phyloP scores from a whole-genome alignment of 75 land plant species.

The Chamaecyparis obtusa region DNA sequence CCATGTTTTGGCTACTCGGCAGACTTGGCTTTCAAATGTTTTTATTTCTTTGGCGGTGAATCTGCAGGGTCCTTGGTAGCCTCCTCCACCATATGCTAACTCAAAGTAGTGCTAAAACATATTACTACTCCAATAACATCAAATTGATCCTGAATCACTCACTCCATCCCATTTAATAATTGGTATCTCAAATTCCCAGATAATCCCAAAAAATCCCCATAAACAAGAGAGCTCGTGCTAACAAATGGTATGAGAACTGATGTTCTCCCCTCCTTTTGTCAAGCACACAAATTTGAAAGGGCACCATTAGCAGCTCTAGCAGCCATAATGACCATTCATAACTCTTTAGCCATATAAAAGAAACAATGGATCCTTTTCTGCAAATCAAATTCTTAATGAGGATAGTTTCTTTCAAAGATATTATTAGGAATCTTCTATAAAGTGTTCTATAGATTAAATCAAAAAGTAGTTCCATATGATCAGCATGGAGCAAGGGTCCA shows the following conservation, averaged over 20 bases:
- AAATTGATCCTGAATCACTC: constrained; percentile 64
- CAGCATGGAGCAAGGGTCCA: constrained; percentile 98
- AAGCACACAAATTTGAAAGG: constrained; percentile 52
- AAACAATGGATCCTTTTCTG: constrained; percentile 80
- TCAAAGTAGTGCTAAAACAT: constrained; percentile 66
- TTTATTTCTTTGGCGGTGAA: too few relatives aligned
- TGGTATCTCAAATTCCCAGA: constrained; percentile 87
- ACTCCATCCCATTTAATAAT: constrained; percentile 73
- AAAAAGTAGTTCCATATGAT: constrained; percentile 89
- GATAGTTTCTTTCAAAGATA: constrained; percentile 90
- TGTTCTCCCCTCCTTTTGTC: constrained; percentile 53
- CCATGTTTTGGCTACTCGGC: too few relatives aligned
- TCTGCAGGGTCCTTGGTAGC: too few relatives aligned
- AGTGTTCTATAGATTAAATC: constrained; percentile 83
- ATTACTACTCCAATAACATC: constrained; percentile 80
- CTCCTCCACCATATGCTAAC: too few relatives aligned
- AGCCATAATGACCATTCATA: constrained; percentile 66
- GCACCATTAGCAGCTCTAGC: constrained; percentile 78
- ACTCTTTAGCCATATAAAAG: constrained; percentile 79
- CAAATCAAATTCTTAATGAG: constrained; percentile 80
- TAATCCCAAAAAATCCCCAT: constrained; percentile 88
- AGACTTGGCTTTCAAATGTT: too few relatives aligned
- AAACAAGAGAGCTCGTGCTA: constrained; percentile 71
- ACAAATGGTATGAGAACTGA: constrained; percentile 69
- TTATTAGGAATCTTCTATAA: constrained; percentile 95